Evolutionary conservation across 2,329 filamentous ascomycete genomes (phyloP).

Genomic region (Ilyonectria destructans): DNA sequence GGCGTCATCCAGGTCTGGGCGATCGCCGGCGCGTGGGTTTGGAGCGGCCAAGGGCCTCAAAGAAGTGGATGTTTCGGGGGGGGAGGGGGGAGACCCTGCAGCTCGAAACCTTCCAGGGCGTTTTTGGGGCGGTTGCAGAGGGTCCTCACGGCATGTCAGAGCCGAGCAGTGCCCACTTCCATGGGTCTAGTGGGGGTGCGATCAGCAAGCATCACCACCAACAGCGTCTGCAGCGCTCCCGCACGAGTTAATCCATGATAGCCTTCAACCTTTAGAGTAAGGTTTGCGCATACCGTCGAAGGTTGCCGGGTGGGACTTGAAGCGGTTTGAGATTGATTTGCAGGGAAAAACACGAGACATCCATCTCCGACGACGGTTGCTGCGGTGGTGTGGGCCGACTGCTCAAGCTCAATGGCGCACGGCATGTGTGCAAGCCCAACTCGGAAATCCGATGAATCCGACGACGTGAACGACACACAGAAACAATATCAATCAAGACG

Average conservation of each 20-base stretch:
- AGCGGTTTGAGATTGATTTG: background rate
- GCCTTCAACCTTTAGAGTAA: slow-evolving; percentile 5
- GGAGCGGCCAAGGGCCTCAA: background rate
- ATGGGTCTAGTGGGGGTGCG: background rate
- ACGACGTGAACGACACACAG: too few species aligned
- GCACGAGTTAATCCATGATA: slow-evolving; percentile 21
- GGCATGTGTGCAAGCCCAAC: too few species aligned
- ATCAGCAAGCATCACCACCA: too few species aligned
- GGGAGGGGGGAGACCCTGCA: background rate
- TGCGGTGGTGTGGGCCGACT: background rate
- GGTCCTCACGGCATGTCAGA: slow-evolving; percentile 42
- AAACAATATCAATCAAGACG: too few species aligned
- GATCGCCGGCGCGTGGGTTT: slow-evolving; percentile 35
- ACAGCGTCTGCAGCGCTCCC: background rate
- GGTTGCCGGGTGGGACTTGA: background rate
- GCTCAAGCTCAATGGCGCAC: too few species aligned
- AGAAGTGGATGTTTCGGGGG: background rate
- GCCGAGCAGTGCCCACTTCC: slow-evolving; percentile 35
- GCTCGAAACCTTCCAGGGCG: slow-evolving; percentile 15
- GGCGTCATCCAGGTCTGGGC: slow-evolving; percentile 34
- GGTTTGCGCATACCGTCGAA: background rate
- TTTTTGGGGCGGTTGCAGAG: slow-evolving; percentile 17
- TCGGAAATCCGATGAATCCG: too few species aligned
- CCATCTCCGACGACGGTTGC: background rate
- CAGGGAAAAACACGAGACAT: background rate